Evolutionary conservation across 768 basidiomycete genomes (phyloP).

Genomic region (Tubosaeta sp.): DNA sequence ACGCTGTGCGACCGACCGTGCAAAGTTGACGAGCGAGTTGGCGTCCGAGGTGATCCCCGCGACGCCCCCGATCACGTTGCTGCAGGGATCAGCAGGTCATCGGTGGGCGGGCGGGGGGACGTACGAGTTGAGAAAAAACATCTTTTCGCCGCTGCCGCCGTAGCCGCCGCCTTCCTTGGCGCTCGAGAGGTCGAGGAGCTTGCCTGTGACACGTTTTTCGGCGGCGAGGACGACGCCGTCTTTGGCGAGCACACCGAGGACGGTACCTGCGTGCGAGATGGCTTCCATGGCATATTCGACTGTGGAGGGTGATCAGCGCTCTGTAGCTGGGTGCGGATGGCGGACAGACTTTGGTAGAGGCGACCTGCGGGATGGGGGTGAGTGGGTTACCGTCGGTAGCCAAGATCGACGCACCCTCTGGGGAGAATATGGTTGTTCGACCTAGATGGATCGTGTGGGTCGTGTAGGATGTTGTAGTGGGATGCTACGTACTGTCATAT

Average conservation of each 20-base stretch:
- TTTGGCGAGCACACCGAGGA: constrained; percentile 86
- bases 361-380: constrained; percentile 55
- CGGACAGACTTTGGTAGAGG: constrained; percentile 83
- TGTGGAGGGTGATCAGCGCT: constrained; percentile 27
- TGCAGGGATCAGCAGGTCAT: constrained; percentile 29
- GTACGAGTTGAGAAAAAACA: constrained; percentile 90
- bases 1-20: constrained; percentile 83
- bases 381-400: constrained; percentile 5
- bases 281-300: constrained; percentile 99
- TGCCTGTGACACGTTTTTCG: constrained; percentile 98
- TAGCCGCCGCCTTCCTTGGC: constrained; percentile 79
- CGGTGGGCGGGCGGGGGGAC: constrained; percentile 16
- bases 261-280: constrained; percentile 93
- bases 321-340: background rate
- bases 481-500: constrained; percentile 80
- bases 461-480: constrained; percentile 6
- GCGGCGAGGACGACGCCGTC: constrained; percentile 91
- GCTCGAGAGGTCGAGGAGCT: constrained; percentile 86
- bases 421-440: constrained; percentile 98
- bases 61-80: constrained; percentile 93
- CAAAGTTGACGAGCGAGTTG: constrained; percentile 94
- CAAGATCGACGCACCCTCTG: constrained; percentile 66
- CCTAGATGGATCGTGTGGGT: constrained; percentile 41
- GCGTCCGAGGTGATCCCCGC: constrained; percentile 97
- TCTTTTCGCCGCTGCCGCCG: constrained; percentile 97